Conservation (phyloP, 768 basidiomycete species). For the Lentinula aciculospora region DNA sequence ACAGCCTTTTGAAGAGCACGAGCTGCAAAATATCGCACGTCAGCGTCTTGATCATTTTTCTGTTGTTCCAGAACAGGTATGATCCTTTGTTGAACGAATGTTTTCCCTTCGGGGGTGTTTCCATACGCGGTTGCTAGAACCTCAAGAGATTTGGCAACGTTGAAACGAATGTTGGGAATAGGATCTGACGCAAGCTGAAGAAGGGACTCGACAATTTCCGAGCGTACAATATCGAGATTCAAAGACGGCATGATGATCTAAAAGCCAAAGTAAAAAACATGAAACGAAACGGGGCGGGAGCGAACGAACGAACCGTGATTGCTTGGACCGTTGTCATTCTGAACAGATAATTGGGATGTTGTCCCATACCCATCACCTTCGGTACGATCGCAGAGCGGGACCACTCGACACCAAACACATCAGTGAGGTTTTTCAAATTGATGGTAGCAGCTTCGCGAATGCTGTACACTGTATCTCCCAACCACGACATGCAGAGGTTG, state of each 20-base stretch:
- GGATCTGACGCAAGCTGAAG: conserved; percentile 80
- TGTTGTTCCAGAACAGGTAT: conserved; percentile 82
- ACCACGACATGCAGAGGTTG: conserved; percentile 97
- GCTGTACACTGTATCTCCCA: conserved; percentile 96
- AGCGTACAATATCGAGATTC: conserved; percentile 74
- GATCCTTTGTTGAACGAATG: conserved; percentile 69
- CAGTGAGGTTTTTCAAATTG: conserved; percentile 94
- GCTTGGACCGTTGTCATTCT: conserved; percentile 99
- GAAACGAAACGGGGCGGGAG: conserved; percentile 7
- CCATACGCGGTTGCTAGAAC: conserved; percentile 74
- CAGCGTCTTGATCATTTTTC: conserved; percentile 87
- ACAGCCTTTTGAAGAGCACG: conserved; percentile 64
- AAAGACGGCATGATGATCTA: conserved; percentile 95
- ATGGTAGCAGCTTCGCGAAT: conserved; percentile 98
- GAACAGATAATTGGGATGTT: conserved; percentile 94
- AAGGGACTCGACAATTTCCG: conserved; percentile 81
- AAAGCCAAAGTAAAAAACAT: not conserved
- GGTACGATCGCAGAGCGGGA: conserved; percentile 90
- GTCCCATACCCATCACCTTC: conserved; percentile 95
- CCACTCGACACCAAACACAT: conserved; percentile 99
- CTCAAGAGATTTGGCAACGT: conserved; percentile 94
- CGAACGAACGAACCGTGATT: conserved; percentile 67
- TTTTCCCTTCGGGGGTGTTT: conserved; percentile 58
- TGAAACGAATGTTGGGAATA: conserved; percentile 99
- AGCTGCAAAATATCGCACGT: conserved; percentile 91